Evolutionary conservation across 2,329 filamentous ascomycete species (phyloP).

Genomic region (Zymoseptoria passerinii): DNA sequence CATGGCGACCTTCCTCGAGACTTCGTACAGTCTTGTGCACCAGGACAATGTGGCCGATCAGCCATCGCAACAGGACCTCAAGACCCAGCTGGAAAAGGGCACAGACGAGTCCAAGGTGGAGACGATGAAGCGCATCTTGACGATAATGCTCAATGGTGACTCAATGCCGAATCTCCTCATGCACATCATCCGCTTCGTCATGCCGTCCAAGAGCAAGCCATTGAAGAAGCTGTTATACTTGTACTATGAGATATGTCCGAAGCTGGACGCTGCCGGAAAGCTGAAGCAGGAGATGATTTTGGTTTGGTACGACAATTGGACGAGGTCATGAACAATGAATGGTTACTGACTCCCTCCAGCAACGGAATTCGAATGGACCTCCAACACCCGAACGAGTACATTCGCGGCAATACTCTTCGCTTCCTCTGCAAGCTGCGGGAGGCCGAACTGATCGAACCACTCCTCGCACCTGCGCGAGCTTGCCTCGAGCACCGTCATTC

Average conservation of each 20-base stretch:
- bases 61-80: conserved; percentile 81
- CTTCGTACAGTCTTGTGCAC: conserved; percentile 92
- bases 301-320: conserved; percentile 65
- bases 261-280: conserved; percentile 85
- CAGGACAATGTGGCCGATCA: conserved; percentile 95
- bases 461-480: conserved; percentile 81
- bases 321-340: neutral
- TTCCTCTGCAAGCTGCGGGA: conserved; percentile 96
- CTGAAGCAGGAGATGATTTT: conserved; percentile 99
- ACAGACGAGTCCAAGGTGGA: conserved; percentile 33
- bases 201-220: conserved; percentile 94
- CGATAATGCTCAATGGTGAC: conserved; percentile 96
- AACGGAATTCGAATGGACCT: conserved; percentile 97
- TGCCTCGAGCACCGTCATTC: conserved; percentile 95
- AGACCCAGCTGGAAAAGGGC: conserved; percentile 47
- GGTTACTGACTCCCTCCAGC: conserved; percentile 40
- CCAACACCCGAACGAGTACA: conserved; percentile 96
- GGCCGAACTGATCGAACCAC: conserved; percentile 88
- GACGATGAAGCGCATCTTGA: conserved; percentile 84
- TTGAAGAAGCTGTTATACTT: conserved; percentile 98
- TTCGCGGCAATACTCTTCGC: conserved; percentile 93
- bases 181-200: conserved; percentile 99
- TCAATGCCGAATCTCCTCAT: conserved; percentile 92
- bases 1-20: conserved; percentile 93
- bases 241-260: conserved; percentile 98